Evolutionary conservation across 1,284 basidiomycete species (phyloP), one percentile per base, ranked within the genome.

Genomic region (Afroboletus lepidellus): DNA sequence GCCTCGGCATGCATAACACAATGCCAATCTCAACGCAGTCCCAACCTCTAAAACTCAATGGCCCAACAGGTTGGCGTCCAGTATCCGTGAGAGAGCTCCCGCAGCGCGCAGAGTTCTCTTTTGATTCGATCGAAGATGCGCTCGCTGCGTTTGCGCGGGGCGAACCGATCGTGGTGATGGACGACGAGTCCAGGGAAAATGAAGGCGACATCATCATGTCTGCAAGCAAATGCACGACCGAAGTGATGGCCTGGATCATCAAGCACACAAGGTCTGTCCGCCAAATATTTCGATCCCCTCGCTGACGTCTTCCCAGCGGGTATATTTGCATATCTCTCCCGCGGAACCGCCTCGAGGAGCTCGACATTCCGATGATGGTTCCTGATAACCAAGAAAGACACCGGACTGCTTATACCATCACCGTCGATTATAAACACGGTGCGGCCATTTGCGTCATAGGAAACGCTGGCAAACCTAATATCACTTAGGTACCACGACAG

Each of bases 231-330:
- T 84, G 91, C 59, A 94, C 94, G 20, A 92, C 92, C 0, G 90
- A 97, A 72, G 92, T 96, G 64, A 98, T 99, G 96, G 97, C 97
- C 1, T 99, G 94, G 93, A 92, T 99, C 81, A 94, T 99, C 70
- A 87, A 89, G 68, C 88, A 96, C 73, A 93, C 92, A 0, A 96
- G 92, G 94, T 94, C 57, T 54, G 83, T 71, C 13, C 5, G 9
- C 41, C 38, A 8, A 24, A 7, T 36, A 37, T 32, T 9, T 16
- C 8, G 8, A 41, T 30, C 30, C 33, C 24, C 45, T 20, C 13
- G 42, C 41, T 63, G 41, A 61, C 55, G 44, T 27, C 16, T 37
- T 45, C 42, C 20, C 60, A 98, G 95, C 65, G 96, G 97, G 1
- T 99, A 92, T 76, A 90, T 99, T 59, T 99, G 97, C 71, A 83